A percentile compares a stretch with the other conserved stretches of the same genome.
Evolutionary conservation across 1,139 yeast genomes (phyloP).

Genomic region (Starmera stellimalicola): DNA sequence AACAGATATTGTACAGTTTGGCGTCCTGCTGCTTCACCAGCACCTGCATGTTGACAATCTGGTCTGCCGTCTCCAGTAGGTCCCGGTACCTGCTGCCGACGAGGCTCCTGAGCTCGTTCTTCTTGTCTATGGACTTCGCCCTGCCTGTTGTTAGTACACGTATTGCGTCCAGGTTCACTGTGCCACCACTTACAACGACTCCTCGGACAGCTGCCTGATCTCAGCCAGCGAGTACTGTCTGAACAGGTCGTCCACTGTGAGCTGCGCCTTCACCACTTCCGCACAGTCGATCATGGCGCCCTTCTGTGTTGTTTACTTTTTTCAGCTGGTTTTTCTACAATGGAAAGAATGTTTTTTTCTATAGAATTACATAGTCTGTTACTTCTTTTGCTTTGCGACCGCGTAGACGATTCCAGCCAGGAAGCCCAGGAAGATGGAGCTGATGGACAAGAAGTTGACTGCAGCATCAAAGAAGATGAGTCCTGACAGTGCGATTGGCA

Average conservation of each 20-base stretch:
- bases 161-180: too few relatives aligned
- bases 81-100: conserved; percentile 65
- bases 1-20: conserved; percentile 12
- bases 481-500: conserved; percentile 94
- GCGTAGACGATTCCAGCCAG: conserved; percentile 92
- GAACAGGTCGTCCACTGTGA: neutral
- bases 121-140: conserved; percentile 21
- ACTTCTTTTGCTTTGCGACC: conserved; percentile 70
- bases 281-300: neutral
- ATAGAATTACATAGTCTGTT: conserved; percentile 17
- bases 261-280: neutral
- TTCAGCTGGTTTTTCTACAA: neutral
- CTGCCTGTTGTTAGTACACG: conserved; percentile 1
- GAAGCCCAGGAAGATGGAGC: conserved; percentile 88
- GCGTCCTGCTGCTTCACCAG: conserved; percentile 22
- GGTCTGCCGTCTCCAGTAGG: conserved; percentile 58
- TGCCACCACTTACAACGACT: neutral
- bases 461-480: conserved; percentile 91
- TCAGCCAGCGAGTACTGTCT: neutral
- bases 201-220: neutral
- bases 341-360: neutral
- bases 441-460: conserved; percentile 82
- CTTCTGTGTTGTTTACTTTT: neutral
- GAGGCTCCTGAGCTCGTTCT: conserved; percentile 40
- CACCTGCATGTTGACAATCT: conserved; percentile 45